A percentile compares a stretch with the other conserved stretches of the same genome.
Conservation (phyloP, 2,329 filamentous ascomycete species). For the Mycosphaerelloides madeirae region DNA sequence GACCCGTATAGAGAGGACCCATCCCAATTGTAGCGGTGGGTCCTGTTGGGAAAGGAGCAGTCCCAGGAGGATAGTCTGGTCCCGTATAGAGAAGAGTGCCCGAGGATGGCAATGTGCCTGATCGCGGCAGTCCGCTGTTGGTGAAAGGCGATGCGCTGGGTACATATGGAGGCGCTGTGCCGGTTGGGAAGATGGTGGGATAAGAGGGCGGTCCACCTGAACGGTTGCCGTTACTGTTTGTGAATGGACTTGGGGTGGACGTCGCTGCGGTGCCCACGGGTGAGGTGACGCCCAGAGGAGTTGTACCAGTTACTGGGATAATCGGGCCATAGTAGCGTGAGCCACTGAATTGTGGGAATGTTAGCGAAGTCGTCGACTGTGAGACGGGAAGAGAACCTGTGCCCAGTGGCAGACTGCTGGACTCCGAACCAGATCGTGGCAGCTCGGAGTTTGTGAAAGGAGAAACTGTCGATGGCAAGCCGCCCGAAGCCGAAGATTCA, state of each 20-base stretch:
- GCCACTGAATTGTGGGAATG: neutral
- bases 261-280: neutral
- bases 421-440: slow-evolving; percentile 5
- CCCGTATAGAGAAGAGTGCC: neutral
- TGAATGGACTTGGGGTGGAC: slow-evolving; percentile 3
- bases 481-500: slow-evolving; percentile 7
- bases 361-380: too few species aligned
- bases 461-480: neutral
- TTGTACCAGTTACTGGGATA: too few species aligned
- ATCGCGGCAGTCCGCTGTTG: slow-evolving; percentile 2
- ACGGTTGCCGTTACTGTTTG: slow-evolving; percentile 1
- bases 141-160: too few species aligned
- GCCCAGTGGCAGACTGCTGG: slow-evolving; percentile 2
- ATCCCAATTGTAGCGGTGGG: too few species aligned
- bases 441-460: slow-evolving; percentile 8
- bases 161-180: neutral
- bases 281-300: too few species aligned
- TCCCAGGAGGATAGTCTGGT: too few species aligned
- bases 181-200: neutral
- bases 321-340: too few species aligned
- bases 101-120: slow-evolving; percentile 7
- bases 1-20: too few species aligned
- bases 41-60: too few species aligned
- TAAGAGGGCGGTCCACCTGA: slow-evolving; percentile 3
- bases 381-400: slow-evolving; percentile 1